phyloP scores from a whole-genome alignment of 140 eudicot species.

The Anethum foeniculum region DNA sequence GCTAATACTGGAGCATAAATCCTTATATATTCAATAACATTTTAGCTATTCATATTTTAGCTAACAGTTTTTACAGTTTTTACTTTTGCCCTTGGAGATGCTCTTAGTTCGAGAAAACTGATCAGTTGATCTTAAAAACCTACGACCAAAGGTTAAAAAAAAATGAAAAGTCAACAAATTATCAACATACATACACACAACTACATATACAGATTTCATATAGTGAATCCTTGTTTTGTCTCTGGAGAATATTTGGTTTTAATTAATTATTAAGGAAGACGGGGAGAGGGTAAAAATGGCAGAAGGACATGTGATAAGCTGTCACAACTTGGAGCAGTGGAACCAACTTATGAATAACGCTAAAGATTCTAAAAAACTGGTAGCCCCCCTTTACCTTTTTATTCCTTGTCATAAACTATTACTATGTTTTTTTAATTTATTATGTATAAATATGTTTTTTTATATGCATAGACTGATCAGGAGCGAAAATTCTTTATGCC shows the following conservation, averaged over 20 bases:
- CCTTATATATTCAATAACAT: too few relatives aligned
- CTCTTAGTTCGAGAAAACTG: too few relatives aligned
- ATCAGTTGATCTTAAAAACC: too few relatives aligned
- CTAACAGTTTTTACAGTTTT: too few relatives aligned
- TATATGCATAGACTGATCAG: background rate
- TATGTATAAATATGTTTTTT: background rate
- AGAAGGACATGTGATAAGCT: slow-evolving; percentile 37
- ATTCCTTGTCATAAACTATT: background rate
- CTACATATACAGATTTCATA: background rate
- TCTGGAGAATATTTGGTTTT: background rate
- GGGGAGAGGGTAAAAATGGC: slow-evolving; percentile 15
- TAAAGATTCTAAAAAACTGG: slow-evolving; percentile 28
- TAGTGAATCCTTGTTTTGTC: background rate
- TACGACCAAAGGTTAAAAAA: too few relatives aligned
- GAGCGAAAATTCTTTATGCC: too few relatives aligned
- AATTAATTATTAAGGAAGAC: background rate
- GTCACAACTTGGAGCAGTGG: slow-evolving; percentile 38
- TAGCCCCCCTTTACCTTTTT: background rate
- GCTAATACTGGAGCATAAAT: too few relatives aligned
- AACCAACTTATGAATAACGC: slow-evolving; percentile 25
- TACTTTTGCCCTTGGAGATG: too few relatives aligned
- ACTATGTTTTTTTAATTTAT: too few relatives aligned
- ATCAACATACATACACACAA: too few relatives aligned
- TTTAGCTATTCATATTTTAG: too few relatives aligned
- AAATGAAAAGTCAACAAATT: too few relatives aligned